phyloP scores from a whole-genome alignment of 768 basidiomycete genomes.

The Auriculariales sp. region DNA sequence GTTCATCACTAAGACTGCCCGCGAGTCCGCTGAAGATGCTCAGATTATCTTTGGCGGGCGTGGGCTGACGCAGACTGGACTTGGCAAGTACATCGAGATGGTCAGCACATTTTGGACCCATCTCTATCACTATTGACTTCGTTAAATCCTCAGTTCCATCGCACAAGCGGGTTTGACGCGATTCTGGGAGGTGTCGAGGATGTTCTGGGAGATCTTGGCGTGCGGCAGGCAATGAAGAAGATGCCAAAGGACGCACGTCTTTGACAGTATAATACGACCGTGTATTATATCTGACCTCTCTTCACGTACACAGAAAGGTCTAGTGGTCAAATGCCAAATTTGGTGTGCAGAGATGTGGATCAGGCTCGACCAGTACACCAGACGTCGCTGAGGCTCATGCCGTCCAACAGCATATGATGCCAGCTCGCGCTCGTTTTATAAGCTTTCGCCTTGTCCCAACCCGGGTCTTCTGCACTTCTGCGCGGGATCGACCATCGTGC shows the following conservation, averaged over 20 bases:
- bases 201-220: slow-evolving; percentile 58
- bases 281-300: too few species aligned
- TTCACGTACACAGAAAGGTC: too few species aligned
- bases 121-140: too few species aligned
- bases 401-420: too few species aligned
- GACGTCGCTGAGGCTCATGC: too few species aligned
- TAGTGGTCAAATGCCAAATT: too few species aligned
- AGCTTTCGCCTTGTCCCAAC: too few species aligned
- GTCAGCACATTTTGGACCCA: slow-evolving; percentile 24
- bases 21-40: slow-evolving; percentile 58
- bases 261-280: slow-evolving; percentile 20
- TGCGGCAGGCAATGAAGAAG: slow-evolving; percentile 56
- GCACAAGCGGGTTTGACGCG: slow-evolving; percentile 11
- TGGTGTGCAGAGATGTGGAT: too few species aligned
- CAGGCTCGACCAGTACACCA: too few species aligned
- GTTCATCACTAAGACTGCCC: slow-evolving; percentile 30
- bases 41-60: slow-evolving; percentile 84
- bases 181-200: slow-evolving; percentile 71
- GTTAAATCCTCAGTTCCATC: slow-evolving; percentile 18
- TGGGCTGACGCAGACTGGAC: slow-evolving; percentile 71
- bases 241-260: slow-evolving; percentile 40
- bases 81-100: slow-evolving; percentile 76
- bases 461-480: too few species aligned
- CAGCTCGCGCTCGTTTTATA: too few species aligned
- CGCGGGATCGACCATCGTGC: too few species aligned